Evolutionary conservation across 805 yeast genomes (phyloP).

Genomic region (Starmerella vitae): DNA sequence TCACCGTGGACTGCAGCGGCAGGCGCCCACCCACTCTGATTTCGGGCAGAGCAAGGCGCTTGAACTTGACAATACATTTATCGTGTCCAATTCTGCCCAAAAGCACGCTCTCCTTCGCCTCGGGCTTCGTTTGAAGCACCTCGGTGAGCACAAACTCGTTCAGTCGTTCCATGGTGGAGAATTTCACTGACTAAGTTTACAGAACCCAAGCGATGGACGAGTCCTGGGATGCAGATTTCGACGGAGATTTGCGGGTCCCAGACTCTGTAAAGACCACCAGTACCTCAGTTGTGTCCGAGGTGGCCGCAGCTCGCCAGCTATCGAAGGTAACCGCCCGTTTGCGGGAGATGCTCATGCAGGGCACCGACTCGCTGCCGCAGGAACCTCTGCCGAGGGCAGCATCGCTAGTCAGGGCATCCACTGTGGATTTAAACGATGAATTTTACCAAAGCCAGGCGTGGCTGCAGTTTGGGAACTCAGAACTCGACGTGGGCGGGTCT

Average conservation of each 20-base stretch:
- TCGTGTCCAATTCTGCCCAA: constrained; percentile 51
- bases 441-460: constrained; percentile 20
- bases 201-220: constrained; percentile 15
- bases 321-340: constrained; percentile 17
- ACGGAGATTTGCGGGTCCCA: constrained; percentile 20
- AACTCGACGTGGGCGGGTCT: constrained; percentile 13
- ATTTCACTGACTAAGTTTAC: neutral
- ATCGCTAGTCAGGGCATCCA: constrained; percentile 23
- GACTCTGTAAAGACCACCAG: constrained; percentile 12
- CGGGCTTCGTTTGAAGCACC: constrained; percentile 44
- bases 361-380: neutral
- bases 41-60: constrained; percentile 18
- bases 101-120: constrained; percentile 48
- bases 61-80: constrained; percentile 51
- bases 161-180: constrained; percentile 14
- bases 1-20: constrained; percentile 21
- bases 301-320: constrained; percentile 18
- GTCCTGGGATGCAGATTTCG: constrained; percentile 55
- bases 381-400: constrained; percentile 16
- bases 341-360: constrained; percentile 12
- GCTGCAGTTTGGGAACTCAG: constrained; percentile 5
- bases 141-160: constrained; percentile 34
- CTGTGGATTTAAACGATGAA: constrained; percentile 18
- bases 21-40: constrained; percentile 4
- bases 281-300: constrained; percentile 18